Conservation (phyloP, 2,329 filamentous ascomycete genomes). For the Neonectria punicea region DNA sequence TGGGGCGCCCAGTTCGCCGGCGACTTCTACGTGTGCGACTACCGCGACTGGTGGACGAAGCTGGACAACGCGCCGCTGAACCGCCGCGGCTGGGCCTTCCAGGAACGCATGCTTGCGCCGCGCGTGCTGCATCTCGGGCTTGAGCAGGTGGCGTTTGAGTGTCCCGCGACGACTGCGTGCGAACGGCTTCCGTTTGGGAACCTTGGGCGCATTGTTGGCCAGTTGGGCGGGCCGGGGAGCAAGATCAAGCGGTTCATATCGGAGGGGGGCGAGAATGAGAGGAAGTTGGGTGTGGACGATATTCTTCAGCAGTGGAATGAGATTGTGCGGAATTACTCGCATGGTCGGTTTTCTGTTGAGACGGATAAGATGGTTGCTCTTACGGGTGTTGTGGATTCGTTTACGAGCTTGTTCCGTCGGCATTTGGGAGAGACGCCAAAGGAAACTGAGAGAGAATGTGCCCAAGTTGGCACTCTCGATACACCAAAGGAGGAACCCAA, state of each 20-base stretch:
- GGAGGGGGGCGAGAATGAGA: neutral
- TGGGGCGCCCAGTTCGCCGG: neutral
- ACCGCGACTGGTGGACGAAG: slow-evolving; percentile 20
- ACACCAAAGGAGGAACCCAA: neutral
- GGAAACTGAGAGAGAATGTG: neutral
- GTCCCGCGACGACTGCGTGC: slow-evolving; percentile 10
- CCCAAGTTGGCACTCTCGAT: neutral
- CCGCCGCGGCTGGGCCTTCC: slow-evolving; percentile 23
- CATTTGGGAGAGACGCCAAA: neutral
- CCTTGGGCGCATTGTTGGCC: neutral
- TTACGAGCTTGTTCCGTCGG: neutral
- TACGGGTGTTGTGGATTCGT: slow-evolving; percentile 9
- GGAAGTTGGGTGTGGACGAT: neutral
- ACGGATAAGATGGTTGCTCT: slow-evolving; percentile 24
- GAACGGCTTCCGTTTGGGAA: slow-evolving; percentile 21
- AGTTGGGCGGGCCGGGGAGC: neutral
- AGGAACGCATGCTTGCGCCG: slow-evolving; percentile 22
- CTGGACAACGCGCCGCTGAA: slow-evolving; percentile 15
- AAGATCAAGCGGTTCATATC: slow-evolving; percentile 7
- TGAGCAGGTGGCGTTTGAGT: slow-evolving; percentile 26
- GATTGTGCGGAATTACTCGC: slow-evolving; percentile 15
- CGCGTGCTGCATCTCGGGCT: slow-evolving; percentile 25
- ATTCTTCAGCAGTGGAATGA: slow-evolving; percentile 17
- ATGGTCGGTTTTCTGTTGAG: neutral
- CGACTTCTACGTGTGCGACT: slow-evolving; percentile 7